Percentiles rank a stretch among this genome's conserved stretches.
phyloP scores from a whole-genome alignment of 257 asterid species.

The Petunia secreta region DNA sequence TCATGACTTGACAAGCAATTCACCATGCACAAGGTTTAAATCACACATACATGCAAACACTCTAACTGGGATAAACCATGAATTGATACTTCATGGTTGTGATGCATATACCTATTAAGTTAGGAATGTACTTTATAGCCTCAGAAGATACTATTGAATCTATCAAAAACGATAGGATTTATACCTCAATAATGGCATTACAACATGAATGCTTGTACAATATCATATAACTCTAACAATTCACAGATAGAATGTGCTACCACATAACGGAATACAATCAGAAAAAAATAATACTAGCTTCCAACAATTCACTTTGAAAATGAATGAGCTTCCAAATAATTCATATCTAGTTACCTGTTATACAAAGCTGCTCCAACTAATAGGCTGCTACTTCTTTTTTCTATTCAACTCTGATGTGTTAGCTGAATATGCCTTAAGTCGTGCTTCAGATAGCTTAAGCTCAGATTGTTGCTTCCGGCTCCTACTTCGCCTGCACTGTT shows the following conservation, averaged over 20 bases:
- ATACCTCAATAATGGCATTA: no score
- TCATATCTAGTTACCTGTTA: constrained; percentile 14
- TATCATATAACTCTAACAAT: no score
- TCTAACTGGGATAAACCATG: no score
- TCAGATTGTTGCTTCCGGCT: constrained; percentile 61
- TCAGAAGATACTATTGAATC: no score
- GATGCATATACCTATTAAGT: no score
- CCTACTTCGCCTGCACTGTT: constrained; percentile 48
- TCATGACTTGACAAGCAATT: no score
- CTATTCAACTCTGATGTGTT: constrained; percentile 53
- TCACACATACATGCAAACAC: no score
- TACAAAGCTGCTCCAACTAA: constrained; percentile 16
- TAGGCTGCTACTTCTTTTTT: constrained; percentile 44
- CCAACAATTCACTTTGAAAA: not conserved
- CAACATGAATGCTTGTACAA: no score
- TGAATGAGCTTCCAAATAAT: not conserved
- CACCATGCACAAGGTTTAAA: no score
- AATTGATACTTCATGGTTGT: no score
- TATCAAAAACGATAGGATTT: no score
- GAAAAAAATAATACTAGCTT: constrained; percentile 15
- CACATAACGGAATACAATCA: not conserved
- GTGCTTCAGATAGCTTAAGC: constrained; percentile 43
- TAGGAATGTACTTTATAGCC: no score
- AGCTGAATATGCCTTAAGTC: constrained; percentile 67
- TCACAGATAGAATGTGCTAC: not conserved